Percentiles rank a stretch among this genome's conserved stretches.
Conservation (phyloP, 192 early-diverging fungal genomes). For the Phycomyces blakesleeanus region DNA sequence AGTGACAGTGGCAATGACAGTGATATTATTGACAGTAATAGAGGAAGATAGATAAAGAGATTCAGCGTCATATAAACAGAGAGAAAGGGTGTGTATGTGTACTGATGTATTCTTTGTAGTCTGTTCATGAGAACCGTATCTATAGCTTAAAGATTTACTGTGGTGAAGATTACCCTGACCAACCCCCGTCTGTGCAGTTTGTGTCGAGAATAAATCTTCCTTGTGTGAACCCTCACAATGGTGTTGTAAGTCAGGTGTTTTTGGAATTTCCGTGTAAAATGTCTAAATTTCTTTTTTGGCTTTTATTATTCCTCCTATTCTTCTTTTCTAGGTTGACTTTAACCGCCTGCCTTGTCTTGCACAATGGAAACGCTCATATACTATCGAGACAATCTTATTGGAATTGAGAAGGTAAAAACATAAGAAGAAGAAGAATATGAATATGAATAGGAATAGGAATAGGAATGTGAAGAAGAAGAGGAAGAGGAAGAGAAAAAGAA, state of each 20-base stretch:
- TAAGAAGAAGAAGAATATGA: too few relatives aligned
- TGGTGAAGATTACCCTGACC: slow-evolving; percentile 80
- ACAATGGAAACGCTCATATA: slow-evolving; percentile 77
- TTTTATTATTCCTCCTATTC: too few relatives aligned
- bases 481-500: slow-evolving; percentile 81
- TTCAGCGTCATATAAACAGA: too few relatives aligned
- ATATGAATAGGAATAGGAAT: too few relatives aligned
- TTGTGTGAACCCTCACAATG: slow-evolving; percentile 77
- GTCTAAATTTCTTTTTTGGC: background rate
- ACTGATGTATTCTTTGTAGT: slow-evolving; percentile 42
- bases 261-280: background rate
- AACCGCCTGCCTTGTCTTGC: slow-evolving; percentile 67
- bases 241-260: slow-evolving; percentile 51
- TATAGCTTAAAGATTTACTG: slow-evolving; percentile 85
- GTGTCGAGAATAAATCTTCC: slow-evolving; percentile 81
- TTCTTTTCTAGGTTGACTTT: slow-evolving; percentile 61
- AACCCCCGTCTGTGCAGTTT: slow-evolving; percentile 77
- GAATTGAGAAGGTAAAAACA: slow-evolving; percentile 73
- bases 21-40: too few relatives aligned
- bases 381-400: slow-evolving; percentile 75
- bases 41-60: too few relatives aligned
- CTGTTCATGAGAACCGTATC: slow-evolving; percentile 95
- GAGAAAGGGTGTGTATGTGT: background rate
- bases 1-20: too few relatives aligned
- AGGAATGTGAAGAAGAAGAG: too few relatives aligned